Evolutionary conservation across 2,329 filamentous ascomycete species (phyloP).

Genomic region (Fusarium mangiferae): DNA sequence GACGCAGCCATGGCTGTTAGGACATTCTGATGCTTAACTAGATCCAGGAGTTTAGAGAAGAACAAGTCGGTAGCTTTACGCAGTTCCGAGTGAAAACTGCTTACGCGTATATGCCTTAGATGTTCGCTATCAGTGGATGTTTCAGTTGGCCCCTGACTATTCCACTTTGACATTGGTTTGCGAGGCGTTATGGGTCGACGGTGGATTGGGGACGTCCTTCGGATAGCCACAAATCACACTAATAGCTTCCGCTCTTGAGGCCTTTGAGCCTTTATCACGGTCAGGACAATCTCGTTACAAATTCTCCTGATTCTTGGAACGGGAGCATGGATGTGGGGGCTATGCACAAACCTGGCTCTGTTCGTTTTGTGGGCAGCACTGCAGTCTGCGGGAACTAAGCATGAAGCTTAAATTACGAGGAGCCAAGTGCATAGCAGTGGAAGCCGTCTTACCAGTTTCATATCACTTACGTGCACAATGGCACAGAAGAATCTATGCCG

Average conservation of each 20-base stretch:
- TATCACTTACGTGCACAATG: background rate
- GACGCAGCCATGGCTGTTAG: constrained; percentile 10
- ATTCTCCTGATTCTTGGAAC: background rate
- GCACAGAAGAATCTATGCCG: background rate
- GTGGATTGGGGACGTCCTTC: background rate
- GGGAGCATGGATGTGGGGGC: background rate
- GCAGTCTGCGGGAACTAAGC: background rate
- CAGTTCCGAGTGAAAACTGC: background rate
- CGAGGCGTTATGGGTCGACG: background rate
- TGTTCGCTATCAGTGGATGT: background rate
- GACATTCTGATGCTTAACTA: background rate
- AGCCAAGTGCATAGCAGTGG: background rate
- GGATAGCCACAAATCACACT: background rate
- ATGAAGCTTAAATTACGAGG: background rate
- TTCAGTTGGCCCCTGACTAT: constrained; percentile 2
- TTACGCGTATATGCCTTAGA: background rate
- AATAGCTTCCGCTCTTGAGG: background rate
- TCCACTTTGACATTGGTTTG: constrained; percentile 7
- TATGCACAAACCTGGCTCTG: background rate
- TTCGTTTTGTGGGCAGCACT: background rate
- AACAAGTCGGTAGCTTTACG: background rate
- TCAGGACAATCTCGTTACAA: background rate
- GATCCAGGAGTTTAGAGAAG: background rate
- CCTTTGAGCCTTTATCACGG: background rate
- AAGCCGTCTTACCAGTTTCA: background rate